These are phyloP conservation scores for Thielaviopsis populi DNA, from an alignment of 2,329 filamentous ascomycete genomes.

Conservation along the genomic window DNA sequence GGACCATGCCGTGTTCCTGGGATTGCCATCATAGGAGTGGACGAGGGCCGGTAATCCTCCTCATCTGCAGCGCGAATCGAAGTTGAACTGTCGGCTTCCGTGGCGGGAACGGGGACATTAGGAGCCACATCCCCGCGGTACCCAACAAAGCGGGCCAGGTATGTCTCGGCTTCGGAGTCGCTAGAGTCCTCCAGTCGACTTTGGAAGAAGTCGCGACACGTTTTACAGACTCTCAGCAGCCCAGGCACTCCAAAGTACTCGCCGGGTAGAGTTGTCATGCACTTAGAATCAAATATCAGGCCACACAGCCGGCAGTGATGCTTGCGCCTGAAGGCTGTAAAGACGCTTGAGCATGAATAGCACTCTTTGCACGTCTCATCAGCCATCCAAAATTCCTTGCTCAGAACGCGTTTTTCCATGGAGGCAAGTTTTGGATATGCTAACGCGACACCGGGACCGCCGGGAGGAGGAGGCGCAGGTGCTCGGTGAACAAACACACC, in stretches of 20 bases:
- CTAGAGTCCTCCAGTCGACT: constrained; percentile 81
- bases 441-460: constrained; percentile 40
- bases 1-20: constrained; percentile 62
- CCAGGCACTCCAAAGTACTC: constrained; percentile 75
- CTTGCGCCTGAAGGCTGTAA: constrained; percentile 87
- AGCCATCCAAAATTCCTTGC: constrained; percentile 97
- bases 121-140: constrained; percentile 9
- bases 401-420: constrained; percentile 74
- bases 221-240: constrained; percentile 78
- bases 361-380: constrained; percentile 97
- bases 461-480: constrained; percentile 37
- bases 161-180: constrained; percentile 52
- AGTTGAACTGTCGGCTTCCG: constrained; percentile 10
- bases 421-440: constrained; percentile 50
- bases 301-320: constrained; percentile 93
- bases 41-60: constrained; percentile 35
- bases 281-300: constrained; percentile 97
- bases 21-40: constrained; percentile 58
- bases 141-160: constrained; percentile 35
- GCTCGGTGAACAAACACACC: constrained; percentile 34
- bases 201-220: constrained; percentile 70
- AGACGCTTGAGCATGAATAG: constrained; percentile 78
- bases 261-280: constrained; percentile 80
- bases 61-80: constrained; percentile 24
- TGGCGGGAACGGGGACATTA: constrained; percentile 2